phyloP scores from a whole-genome alignment of 768 basidiomycete genomes.

The Sistotremastrum suecicum region DNA sequence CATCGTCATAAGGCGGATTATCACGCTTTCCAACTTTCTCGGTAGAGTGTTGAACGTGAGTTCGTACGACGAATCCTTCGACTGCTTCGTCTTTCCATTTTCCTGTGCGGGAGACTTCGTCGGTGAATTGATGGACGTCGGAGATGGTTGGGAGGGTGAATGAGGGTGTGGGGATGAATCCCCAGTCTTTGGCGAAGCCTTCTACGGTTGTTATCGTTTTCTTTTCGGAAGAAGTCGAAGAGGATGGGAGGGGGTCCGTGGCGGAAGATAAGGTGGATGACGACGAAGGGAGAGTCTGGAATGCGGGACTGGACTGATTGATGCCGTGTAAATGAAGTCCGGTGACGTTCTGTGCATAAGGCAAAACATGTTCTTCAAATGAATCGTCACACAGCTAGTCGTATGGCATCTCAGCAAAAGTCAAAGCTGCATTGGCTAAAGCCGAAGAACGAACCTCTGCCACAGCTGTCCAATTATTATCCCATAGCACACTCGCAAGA shows the following conservation, averaged over 20 bases:
- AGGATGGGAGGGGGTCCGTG: too few relatives aligned
- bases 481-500: conserved; percentile 63
- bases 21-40: conserved; percentile 16
- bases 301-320: conserved; percentile 52
- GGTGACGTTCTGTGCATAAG: conserved; percentile 66
- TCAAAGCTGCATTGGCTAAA: not conserved
- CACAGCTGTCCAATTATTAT: conserved; percentile 76
- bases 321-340: conserved; percentile 91
- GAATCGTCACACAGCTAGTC: conserved; percentile 89
- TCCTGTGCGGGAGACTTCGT: conserved; percentile 48
- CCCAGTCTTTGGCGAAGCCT: conserved; percentile 78
- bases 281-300: conserved; percentile 53
- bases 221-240: too few relatives aligned
- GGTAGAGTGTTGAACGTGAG: conserved; percentile 28
- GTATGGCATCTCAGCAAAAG: not conserved
- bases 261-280: too few relatives aligned
- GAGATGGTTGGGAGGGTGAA: conserved; percentile 40
- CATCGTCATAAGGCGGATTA: conserved; percentile 52
- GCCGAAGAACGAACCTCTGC: conserved; percentile 56
- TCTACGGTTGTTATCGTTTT: conserved; percentile 39
- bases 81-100: conserved; percentile 74
- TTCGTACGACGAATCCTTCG: conserved; percentile 92
- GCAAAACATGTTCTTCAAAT: conserved; percentile 93
- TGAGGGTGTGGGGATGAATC: conserved; percentile 70
- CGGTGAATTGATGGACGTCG: conserved; percentile 62